A percentile compares a stretch with the other conserved stretches of the same genome.
phyloP scores from a whole-genome alignment of 106 monocot species.

The Platanthera guangdongensis region DNA sequence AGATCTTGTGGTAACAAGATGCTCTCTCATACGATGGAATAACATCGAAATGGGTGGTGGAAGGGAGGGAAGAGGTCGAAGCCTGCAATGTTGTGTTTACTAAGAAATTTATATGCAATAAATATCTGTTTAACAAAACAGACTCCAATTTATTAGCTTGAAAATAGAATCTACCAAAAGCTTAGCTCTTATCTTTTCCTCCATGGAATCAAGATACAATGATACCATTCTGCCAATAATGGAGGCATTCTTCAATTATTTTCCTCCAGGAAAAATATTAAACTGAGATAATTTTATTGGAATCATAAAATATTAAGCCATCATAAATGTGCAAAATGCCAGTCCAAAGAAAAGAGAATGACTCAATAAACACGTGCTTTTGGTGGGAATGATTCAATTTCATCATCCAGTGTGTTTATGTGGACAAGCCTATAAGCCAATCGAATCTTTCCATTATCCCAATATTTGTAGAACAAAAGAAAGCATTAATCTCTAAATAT shows the following conservation, averaged over 20 bases:
- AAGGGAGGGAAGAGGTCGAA: no score
- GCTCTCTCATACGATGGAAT: no score
- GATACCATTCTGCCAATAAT: no score
- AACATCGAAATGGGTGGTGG: no score
- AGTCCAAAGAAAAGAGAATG: not conserved
- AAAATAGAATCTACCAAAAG: not conserved
- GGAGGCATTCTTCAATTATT: no score
- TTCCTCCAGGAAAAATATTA: not conserved
- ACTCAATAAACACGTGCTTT: constrained; percentile 90
- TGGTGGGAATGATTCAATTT: constrained; percentile 88
- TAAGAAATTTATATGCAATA: not conserved
- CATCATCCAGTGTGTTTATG: constrained; percentile 85
- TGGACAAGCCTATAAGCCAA: constrained; percentile 86
- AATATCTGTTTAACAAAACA: not conserved
- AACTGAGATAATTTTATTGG: not conserved
- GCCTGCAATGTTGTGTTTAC: no score
- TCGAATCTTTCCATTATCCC: constrained; percentile 78
- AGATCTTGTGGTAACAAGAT: no score
- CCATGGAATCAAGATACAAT: not conserved
- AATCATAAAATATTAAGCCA: not conserved
- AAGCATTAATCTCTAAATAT: no score
- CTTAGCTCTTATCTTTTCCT: not conserved
- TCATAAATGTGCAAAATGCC: not conserved
- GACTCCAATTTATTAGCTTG: not conserved
- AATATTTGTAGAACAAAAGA: constrained; percentile 51